Conservation (phyloP, 2,329 filamentous ascomycete species). For the Aureobasidium sp. region DNA sequence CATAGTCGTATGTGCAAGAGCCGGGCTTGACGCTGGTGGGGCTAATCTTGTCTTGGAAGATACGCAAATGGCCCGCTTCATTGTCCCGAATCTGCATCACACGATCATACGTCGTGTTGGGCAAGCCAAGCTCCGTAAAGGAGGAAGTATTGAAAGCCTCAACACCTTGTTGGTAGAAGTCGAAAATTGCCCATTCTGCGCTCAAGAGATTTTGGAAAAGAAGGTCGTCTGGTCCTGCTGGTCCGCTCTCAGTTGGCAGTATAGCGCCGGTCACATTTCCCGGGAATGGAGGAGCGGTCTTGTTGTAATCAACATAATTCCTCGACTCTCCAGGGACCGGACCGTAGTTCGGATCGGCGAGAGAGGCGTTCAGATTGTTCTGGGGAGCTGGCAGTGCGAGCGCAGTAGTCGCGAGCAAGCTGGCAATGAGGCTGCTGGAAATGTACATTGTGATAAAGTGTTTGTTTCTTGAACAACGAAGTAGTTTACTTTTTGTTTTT, state of each 20-base stretch:
- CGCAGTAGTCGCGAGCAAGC: neutral
- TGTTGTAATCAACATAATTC: slow-evolving; percentile 32
- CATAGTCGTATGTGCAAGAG: slow-evolving; percentile 30
- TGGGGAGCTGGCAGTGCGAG: neutral
- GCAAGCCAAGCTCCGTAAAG: slow-evolving; percentile 32
- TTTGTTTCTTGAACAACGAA: neutral
- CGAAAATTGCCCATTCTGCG: slow-evolving; percentile 42
- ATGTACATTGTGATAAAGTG: neutral
- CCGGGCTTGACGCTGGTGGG: slow-evolving; percentile 37
- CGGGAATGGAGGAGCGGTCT: slow-evolving; percentile 32
- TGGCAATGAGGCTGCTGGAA: neutral
- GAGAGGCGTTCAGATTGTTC: neutral
- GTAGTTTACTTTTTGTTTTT: neutral
- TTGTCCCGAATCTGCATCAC: slow-evolving; percentile 40
- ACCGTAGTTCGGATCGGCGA: slow-evolving; percentile 25
- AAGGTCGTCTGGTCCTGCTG: slow-evolving; percentile 35
- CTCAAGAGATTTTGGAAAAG: slow-evolving; percentile 40
- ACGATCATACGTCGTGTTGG: slow-evolving; percentile 36
- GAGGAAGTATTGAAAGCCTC: slow-evolving; percentile 31
- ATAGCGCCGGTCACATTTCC: slow-evolving; percentile 32
- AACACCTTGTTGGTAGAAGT: slow-evolving; percentile 39
- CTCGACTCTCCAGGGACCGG: slow-evolving; percentile 25
- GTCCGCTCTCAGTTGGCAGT: slow-evolving; percentile 24
- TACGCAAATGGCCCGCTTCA: slow-evolving; percentile 40
- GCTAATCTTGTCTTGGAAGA: slow-evolving; percentile 40